Conservation (phyloP, 345 rosid genomes). For the Citrus sinensis region DNA sequence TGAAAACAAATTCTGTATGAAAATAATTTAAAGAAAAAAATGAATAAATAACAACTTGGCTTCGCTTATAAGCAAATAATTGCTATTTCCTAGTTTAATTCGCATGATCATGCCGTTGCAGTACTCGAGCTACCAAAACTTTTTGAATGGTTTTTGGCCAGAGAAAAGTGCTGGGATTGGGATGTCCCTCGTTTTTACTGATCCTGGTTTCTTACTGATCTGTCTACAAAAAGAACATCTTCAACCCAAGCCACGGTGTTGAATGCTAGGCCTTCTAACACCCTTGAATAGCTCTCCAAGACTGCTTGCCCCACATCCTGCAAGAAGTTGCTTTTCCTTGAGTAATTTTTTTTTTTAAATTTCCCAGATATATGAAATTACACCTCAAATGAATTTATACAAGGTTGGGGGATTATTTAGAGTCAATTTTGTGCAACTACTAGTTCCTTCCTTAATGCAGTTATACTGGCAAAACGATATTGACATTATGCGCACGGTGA, state of each 20-base stretch:
- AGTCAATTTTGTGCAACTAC: neutral
- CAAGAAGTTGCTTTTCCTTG: slow-evolving; percentile 3
- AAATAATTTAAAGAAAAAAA: neutral
- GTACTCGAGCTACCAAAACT: neutral
- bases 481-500: neutral
- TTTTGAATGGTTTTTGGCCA: neutral
- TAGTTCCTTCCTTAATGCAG: neutral
- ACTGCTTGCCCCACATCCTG: slow-evolving; percentile 94
- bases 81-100: neutral
- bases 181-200: slow-evolving; percentile 19
- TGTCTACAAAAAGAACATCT: slow-evolving; percentile 76
- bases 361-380: neutral
- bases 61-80: neutral
- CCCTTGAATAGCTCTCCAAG: slow-evolving; percentile 89
- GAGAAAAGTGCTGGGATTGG: slow-evolving; percentile 9
- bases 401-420: neutral
- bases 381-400: neutral
- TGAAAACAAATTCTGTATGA: neutral
- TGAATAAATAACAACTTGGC: neutral
- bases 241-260: slow-evolving; percentile 88
- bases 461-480: neutral
- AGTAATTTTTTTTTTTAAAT: neutral
- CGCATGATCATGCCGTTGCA: neutral
- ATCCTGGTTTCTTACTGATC: slow-evolving; percentile 45
- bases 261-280: slow-evolving; percentile 87